Evolutionary conservation across 768 basidiomycete species (phyloP).

Genomic region (Russula virescens): DNA sequence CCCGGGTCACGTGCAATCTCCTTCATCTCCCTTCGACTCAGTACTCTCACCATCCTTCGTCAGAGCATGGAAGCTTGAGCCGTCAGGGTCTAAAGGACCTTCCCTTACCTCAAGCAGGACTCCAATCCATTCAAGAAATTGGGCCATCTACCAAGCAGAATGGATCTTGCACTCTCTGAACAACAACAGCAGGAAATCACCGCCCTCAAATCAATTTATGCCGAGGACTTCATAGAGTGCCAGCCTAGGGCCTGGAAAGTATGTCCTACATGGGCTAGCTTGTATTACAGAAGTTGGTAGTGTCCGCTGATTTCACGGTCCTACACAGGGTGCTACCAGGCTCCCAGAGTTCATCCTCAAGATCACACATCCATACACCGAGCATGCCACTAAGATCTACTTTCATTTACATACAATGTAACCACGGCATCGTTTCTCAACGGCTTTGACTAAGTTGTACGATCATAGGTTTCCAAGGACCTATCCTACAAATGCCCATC

Average conservation of each 20-base stretch:
- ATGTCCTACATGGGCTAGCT: slow-evolving; percentile 16
- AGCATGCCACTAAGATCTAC: slow-evolving; percentile 51
- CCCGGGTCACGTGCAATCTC: neutral
- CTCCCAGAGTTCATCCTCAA: slow-evolving; percentile 73
- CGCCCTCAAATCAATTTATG: slow-evolving; percentile 75
- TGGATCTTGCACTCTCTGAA: slow-evolving; percentile 70
- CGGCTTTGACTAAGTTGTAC: neutral
- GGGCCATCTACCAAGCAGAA: slow-evolving; percentile 27
- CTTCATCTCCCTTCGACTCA: neutral
- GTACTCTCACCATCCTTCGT: neutral
- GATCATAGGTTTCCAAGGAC: slow-evolving; percentile 66
- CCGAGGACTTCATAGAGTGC: slow-evolving; percentile 65
- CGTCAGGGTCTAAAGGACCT: slow-evolving; percentile 64
- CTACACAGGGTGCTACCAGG: slow-evolving; percentile 53
- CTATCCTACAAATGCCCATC: slow-evolving; percentile 67
- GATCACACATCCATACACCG: slow-evolving; percentile 58
- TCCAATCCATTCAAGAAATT: slow-evolving; percentile 26
- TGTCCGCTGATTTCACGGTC: slow-evolving; percentile 2
- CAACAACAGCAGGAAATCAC: slow-evolving; percentile 66
- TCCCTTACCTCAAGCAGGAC: slow-evolving; percentile 51
- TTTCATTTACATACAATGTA: slow-evolving; percentile 70
- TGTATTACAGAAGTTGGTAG: neutral
- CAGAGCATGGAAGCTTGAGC: slow-evolving; percentile 65
- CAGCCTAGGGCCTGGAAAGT: slow-evolving; percentile 85
- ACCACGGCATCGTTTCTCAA: slow-evolving; percentile 26